Base-by-base conservation (phyloP, 2,329 filamentous ascomycete genomes). In the Trichoderma guizhouense region DNA sequence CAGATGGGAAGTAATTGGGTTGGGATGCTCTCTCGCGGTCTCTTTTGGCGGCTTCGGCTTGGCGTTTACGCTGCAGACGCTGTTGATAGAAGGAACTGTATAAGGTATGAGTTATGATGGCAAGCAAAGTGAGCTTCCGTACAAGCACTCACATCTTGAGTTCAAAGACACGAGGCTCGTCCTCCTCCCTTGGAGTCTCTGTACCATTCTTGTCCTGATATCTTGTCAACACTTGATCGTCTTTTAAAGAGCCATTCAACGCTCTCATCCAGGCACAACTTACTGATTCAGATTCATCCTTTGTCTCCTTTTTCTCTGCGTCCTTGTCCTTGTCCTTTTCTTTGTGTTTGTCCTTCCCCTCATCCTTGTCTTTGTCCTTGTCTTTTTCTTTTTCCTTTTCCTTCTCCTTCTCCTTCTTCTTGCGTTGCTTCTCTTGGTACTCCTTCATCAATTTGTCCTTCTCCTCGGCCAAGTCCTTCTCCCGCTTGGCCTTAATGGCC, bases 61-160 rank as follows among this genome's bases (percentile, higher is more conserved):
- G 81, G 14, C 82, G 78, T 78, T 94, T 91, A 79, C 92, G 92
- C 79, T 94, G 90, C 65, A 97, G 80, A 18, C 96, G 90, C 83
- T 94, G 93, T 76, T 95, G 92, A 79, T 94, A 97, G 81, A 99
- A 97, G 30, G 90, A 88, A 76, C 93, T 96, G 36, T 1, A 2
- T 3, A 14, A 24, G 69, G 15, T 28, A 32, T 7, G 6, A 36
- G 4, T 60, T 21, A 60, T 30, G 1, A 15, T 7, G 12, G 11
- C 3, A 32, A 2, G 26, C 58, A 53, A 53, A 3, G 7, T 11
- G 26, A 51, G 21, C 7, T 34, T 6, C 60, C 26, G 18, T 76
- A 21, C 28, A 12, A 82, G n/a, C n/a, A 51, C 43, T 8, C 9
- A 95, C 92, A 91, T 94, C 78, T 95, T 92, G 72, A 98, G 85